Evolutionary conservation across 1,284 basidiomycete genomes (phyloP), one percentile per base, ranked within the genome.

Genomic region (Ceratobasidium sp.): DNA sequence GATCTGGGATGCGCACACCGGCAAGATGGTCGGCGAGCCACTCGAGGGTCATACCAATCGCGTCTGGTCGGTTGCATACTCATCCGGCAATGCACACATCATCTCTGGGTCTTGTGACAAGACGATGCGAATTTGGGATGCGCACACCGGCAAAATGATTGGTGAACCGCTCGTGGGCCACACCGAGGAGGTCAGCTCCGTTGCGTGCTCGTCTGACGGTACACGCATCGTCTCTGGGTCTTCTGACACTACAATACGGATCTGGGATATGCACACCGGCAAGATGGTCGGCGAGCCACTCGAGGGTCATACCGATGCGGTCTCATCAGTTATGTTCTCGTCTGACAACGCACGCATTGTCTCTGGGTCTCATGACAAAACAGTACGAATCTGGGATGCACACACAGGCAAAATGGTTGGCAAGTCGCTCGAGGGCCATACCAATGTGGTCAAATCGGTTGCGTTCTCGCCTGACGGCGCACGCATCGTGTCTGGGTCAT

Each of bases 381-480:
- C 55, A 14, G 18, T 58, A n/a, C 55, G 55, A 3, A 28, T 58
- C 6, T 58, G 55, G 55, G 35, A 41, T 18, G 38, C 32, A 4
- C 30, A 28, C 18, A 58, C 16, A 9, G 55, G 32, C 9, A 18
- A 58, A 30, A 5, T 18, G 55, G n/a, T 58, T n/a, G 16, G 32
- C 18, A 7, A 18, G 13, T 30, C 55, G 4, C 49, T 66, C 30
- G 46, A 46, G 18, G 58, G 50, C 1, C 73, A 73, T 35, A 70
- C 32, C 1, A 30, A 6, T 8, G 1, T 11, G 32, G 47, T 70
- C 26, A 13, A 43, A 26, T 70, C 66, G 8, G 64, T 73, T 1
- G 55, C 57, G 21, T 73, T 32, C 73, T 73, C 73, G n/a, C 73
- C 73, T 18, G 44, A 61, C 28, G 41, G 66, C 9, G n/a, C 26